Percentiles rank a stretch among this genome's conserved stretches.
phyloP scores from a whole-genome alignment of 352 stramenopile species.

The Elongisporangium prolatum region DNA sequence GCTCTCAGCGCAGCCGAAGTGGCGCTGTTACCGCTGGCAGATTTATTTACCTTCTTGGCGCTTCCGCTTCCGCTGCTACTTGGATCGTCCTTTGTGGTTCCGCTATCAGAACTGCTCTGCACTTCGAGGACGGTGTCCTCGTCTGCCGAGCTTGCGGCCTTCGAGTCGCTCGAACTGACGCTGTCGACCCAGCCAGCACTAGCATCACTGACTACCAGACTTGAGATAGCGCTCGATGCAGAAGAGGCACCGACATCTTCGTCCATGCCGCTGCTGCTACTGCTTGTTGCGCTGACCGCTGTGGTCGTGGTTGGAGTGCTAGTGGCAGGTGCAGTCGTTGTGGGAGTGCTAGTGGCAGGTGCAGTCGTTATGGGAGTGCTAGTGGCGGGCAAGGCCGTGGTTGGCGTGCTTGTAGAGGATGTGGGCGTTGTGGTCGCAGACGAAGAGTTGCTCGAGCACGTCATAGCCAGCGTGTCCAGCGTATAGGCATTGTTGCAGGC shows the following conservation, averaged over 20 bases:
- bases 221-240: not conserved
- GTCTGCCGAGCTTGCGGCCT: not conserved
- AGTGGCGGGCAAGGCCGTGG: no score
- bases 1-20: not conserved
- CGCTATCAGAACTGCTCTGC: not conserved
- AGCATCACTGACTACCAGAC: not conserved
- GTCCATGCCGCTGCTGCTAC: not conserved
- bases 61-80: not conserved
- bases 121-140: not conserved
- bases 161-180: not conserved
- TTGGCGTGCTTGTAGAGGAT: no score
- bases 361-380: not conserved
- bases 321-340: not conserved
- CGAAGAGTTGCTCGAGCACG: slow-evolving; percentile 12
- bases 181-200: not conserved
- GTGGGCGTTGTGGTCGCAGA: slow-evolving; percentile 3
- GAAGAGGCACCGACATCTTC: not conserved
- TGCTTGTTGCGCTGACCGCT: not conserved
- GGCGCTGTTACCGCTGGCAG: not conserved
- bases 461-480: slow-evolving; percentile 37
- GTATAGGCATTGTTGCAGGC: slow-evolving; percentile 34
- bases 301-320: not conserved
- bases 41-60: not conserved
- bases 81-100: not conserved
- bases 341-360: not conserved